phyloP scores from a whole-genome alignment of 345 rosid genomes.

The Acer campestre region DNA sequence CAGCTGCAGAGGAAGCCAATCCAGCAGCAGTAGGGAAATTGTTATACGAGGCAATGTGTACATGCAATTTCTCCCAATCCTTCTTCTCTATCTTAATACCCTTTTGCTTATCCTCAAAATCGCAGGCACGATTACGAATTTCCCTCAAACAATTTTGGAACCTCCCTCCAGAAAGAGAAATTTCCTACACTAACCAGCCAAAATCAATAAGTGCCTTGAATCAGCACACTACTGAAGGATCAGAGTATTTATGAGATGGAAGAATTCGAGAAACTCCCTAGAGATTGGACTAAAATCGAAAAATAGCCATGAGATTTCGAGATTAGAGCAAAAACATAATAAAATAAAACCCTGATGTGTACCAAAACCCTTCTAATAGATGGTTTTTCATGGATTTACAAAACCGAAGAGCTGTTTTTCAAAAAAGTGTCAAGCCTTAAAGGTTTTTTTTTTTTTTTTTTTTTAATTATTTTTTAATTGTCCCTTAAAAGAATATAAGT shows the following conservation, averaged over 20 bases:
- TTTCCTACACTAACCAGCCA: conserved; percentile 70
- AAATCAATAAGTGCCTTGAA: conserved; percentile 23
- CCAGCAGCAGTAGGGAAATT: conserved; percentile 99
- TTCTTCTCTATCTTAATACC: conserved; percentile 75
- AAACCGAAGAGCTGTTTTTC: too few relatives aligned
- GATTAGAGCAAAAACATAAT: too few relatives aligned
- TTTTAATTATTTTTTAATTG: too few relatives aligned
- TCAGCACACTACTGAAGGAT: conserved; percentile 9
- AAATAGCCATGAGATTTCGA: too few relatives aligned
- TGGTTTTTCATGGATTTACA: too few relatives aligned
- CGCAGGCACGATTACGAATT: conserved; percentile 74
- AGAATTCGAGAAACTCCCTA: too few relatives aligned
- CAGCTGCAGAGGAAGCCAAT: conserved; percentile 99
- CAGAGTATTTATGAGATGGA: not conserved
- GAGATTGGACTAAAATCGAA: too few relatives aligned
- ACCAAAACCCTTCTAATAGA: too few relatives aligned
- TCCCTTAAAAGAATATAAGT: too few relatives aligned
- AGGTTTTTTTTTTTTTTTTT: too few relatives aligned
- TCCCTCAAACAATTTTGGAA: conserved; percentile 88
- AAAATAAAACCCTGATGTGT: too few relatives aligned
- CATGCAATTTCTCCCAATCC: conserved; percentile 83
- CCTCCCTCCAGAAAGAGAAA: conserved; percentile 89
- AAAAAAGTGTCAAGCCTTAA: too few relatives aligned
- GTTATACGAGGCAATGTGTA: conserved; percentile 90
- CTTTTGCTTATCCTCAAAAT: conserved; percentile 78